Evolutionary conservation across 1,139 yeast species (phyloP), one percentile per base, ranked within the genome.

Genomic region (Candida glucosophila): DNA sequence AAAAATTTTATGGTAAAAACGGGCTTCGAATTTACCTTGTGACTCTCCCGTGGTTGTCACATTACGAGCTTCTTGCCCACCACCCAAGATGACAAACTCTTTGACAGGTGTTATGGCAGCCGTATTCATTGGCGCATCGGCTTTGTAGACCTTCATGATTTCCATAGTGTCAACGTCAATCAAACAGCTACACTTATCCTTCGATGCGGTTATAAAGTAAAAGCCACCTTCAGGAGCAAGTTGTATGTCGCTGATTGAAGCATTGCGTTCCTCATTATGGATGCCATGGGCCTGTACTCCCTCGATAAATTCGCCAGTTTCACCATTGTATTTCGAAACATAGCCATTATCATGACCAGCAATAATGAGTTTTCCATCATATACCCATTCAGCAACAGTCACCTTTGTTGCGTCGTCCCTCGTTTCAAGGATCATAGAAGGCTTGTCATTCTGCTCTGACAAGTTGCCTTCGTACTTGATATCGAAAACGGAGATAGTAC

Each of bases 41-140:
- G 82, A 72, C 36, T 92, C 80, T 24, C 92, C 74, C 21, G 97
- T 86, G 15, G 97, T 90, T 24, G 99, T 90, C 52, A 90, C 99
- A 55, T 88, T 93, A 58, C 88, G 76, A 21, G 98, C 98, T 52
- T 88, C 97, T 66, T 90, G 98, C 74, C 99, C 99, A 60, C 99
- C 99, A 30, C 98, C 98, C 38, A 92, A 69, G 29, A 90, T 79
- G 36, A 90, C 83, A 51, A 79, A 88, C 51, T 90, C 92, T 60
- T 92, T 90, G 31, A 76, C 65, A 15, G 97, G 90, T 6, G 98
- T 88, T 41, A 90, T 79, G 37, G 95, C 80, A 15, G 97, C 98
- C 18, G 95, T 76, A 64, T 92, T 92, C 71, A 92, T 72, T 32
- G 98, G 96, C 27, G 95, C 88, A 52, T 86, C 96, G 6, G 95